Base-by-base conservation (phyloP, 345 rosid genomes). In the Erysimum cheiranthoides region DNA sequence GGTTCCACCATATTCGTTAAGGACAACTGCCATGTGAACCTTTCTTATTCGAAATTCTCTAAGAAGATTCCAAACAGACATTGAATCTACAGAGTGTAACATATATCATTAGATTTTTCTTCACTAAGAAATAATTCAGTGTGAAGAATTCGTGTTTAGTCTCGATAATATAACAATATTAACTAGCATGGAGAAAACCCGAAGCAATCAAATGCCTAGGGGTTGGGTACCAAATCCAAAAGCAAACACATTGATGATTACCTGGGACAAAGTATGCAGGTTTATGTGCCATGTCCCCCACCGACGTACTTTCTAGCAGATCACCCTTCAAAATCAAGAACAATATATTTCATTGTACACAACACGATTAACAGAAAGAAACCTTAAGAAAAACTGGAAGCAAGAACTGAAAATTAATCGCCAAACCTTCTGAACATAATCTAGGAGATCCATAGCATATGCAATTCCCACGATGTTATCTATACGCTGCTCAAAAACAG, bases 61-160 rank as follows among this genome's bases (percentile, higher is more conserved):
- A 56, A 95, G 97, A 84, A 95, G 99, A 85, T 95, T 92, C 98
- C 99, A 92, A 79, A 95, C 99, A 34, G 96, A 90, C 99, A 95
- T 95, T 66, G 99, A 92, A 88, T 95, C 99, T 90, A 93, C 83
- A 84, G 68, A 76, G 70, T 38, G 53, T 58, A 61, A 78, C 66
- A 51, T 47, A 38, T 53, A 56, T 27, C 65, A 27, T 43, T 8
- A 27, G 46, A 40, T 68, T 36, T 36, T 43, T 63, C 51, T 56
- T 65, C 71, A 30, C 13, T 30, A 42, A 52, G 65, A 68, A 67
- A 25, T 56, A 27, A 66, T 45, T 28, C 53, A 25, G 12, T 52
- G 31, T 9, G 50, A 17, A 57, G 34, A 39, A 64, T 18, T 50
- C 12, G 7, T 10, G 9, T 30, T 14, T 34, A 50, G 14, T 2